Percentiles rank a stretch among this genome's conserved stretches.
phyloP scores from a whole-genome alignment of 2,329 filamentous ascomycete genomes.

The Ophiosphaerella herpotricha region DNA sequence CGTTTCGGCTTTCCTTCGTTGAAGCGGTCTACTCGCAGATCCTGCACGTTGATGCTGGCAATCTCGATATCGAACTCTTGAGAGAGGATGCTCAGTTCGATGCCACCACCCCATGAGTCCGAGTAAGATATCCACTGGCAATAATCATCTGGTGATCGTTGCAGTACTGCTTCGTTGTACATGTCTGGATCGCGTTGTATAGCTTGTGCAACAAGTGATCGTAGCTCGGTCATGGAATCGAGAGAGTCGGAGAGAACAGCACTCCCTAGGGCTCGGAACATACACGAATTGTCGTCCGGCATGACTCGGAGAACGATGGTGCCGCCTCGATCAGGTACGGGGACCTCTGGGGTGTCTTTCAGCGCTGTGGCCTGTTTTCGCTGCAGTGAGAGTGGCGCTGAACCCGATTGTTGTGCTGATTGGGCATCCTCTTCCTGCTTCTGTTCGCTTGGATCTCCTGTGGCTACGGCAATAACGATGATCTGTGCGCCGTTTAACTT shows the following conservation, averaged over 20 bases:
- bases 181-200: slow-evolving; percentile 74
- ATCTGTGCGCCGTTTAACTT: slow-evolving; percentile 71
- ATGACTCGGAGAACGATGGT: slow-evolving; percentile 81
- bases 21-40: slow-evolving; percentile 71
- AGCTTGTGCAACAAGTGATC: slow-evolving; percentile 75
- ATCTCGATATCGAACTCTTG: slow-evolving; percentile 86
- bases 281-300: slow-evolving; percentile 94
- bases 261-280: slow-evolving; percentile 87
- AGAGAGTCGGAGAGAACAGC: slow-evolving; percentile 69
- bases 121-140: slow-evolving; percentile 79
- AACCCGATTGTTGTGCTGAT: slow-evolving; percentile 14
- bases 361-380: slow-evolving; percentile 52
- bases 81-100: slow-evolving; percentile 84
- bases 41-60: slow-evolving; percentile 79
- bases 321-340: slow-evolving; percentile 60
- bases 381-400: slow-evolving; percentile 47
- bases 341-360: slow-evolving; percentile 65
- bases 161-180: slow-evolving; percentile 78
- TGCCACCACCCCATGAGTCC: slow-evolving; percentile 87
- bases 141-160: slow-evolving; percentile 72
- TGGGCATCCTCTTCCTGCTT: slow-evolving; percentile 18
- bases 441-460: slow-evolving; percentile 33
- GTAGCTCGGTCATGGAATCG: slow-evolving; percentile 72
- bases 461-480: slow-evolving; percentile 60
- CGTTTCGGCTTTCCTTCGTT: slow-evolving; percentile 70